phyloP scores from a whole-genome alignment of 2,329 filamentous ascomycete species.

The Cryphonectria parasitica region DNA sequence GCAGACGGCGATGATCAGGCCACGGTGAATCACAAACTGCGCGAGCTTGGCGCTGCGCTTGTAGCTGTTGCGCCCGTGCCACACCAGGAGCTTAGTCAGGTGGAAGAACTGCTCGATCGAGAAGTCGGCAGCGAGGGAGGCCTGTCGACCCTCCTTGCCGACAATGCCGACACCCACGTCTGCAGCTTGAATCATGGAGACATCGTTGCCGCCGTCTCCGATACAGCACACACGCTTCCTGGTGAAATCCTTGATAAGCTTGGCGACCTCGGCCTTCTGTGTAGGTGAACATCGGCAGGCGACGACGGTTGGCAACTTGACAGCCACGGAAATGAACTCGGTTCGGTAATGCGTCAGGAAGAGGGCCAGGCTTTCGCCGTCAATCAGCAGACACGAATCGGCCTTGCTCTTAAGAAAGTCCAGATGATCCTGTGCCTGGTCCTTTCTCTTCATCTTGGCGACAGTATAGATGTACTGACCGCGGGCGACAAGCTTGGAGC shows the following conservation, averaged over 20 bases:
- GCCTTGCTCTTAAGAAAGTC: slow-evolving; percentile 88
- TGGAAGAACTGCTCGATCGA: slow-evolving; percentile 95
- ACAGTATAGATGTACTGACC: slow-evolving; percentile 97
- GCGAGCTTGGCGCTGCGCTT: slow-evolving; percentile 94
- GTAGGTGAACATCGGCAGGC: slow-evolving; percentile 96
- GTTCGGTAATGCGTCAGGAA: slow-evolving; percentile 81
- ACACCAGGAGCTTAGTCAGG: slow-evolving; percentile 94
- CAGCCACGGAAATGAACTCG: slow-evolving; percentile 87
- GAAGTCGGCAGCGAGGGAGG: slow-evolving; percentile 93
- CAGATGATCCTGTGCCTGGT: slow-evolving; percentile 83
- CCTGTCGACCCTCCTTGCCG: slow-evolving; percentile 95
- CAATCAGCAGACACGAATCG: slow-evolving; percentile 86
- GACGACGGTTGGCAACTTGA: slow-evolving; percentile 86
- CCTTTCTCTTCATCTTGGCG: slow-evolving; percentile 79
- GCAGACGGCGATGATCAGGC: slow-evolving; percentile 91
- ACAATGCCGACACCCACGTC: slow-evolving; percentile 98
- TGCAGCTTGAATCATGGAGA: slow-evolving; percentile 98
- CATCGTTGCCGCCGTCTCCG: slow-evolving; percentile 96
- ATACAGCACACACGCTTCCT: slow-evolving; percentile 97
- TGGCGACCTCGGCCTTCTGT: slow-evolving; percentile 93
- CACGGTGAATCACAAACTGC: slow-evolving; percentile 97
- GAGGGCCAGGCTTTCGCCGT: slow-evolving; percentile 85
- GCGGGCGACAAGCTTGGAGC: slow-evolving; percentile 88
- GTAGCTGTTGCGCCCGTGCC: slow-evolving; percentile 97
- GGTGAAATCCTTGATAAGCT: slow-evolving; percentile 86